phyloP scores from a whole-genome alignment of 345 rosid species.

The Eucalyptus sp. region DNA sequence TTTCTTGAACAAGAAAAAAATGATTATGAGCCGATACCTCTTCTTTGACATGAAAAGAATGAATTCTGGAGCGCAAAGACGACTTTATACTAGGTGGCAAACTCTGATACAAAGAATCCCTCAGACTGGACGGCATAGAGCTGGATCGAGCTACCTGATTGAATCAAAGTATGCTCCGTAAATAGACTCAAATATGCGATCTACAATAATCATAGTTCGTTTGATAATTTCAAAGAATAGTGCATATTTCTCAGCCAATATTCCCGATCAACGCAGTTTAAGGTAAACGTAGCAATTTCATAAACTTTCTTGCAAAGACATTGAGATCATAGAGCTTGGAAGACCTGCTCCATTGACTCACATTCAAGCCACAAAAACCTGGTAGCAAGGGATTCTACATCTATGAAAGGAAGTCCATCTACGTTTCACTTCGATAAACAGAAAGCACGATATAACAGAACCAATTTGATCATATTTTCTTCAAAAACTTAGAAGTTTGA shows the following conservation, averaged over 20 bases:
- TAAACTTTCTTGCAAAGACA: background rate
- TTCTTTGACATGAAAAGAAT: constrained; percentile 40
- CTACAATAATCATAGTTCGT: background rate
- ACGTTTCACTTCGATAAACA: background rate
- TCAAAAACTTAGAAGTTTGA: background rate
- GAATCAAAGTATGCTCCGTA: constrained; percentile 1
- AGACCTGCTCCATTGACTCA: background rate
- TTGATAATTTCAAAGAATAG: background rate
- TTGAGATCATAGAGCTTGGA: background rate
- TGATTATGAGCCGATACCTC: constrained; percentile 26
- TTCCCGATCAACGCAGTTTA: background rate
- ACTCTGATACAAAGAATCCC: constrained; percentile 77
- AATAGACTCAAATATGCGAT: background rate
- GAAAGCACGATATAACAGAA: background rate
- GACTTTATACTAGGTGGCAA: constrained; percentile 70
- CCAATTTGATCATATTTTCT: background rate
- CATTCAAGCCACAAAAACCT: background rate
- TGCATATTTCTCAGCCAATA: background rate
- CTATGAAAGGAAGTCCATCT: background rate
- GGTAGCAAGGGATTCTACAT: background rate
- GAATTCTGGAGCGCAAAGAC: constrained; percentile 54
- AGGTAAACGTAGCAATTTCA: background rate
- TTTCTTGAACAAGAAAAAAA: background rate
- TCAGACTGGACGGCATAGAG: constrained; percentile 75
- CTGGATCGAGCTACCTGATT: constrained; percentile 66